Conservation (phyloP, 768 basidiomycete genomes). For the Leucosporidium yakuticum region DNA sequence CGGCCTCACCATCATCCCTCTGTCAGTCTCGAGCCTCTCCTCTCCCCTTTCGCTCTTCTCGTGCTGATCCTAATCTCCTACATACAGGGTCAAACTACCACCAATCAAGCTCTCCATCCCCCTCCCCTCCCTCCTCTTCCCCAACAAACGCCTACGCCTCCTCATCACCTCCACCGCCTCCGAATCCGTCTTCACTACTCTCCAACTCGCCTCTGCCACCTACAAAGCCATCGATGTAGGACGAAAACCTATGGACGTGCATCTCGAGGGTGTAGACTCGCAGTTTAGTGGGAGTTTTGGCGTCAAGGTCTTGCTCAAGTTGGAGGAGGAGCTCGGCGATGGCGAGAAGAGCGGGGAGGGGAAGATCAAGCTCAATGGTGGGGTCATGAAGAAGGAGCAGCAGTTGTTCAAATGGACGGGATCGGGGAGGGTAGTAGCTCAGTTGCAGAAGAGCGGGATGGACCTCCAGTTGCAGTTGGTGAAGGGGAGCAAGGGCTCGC, state of each 20-base stretch:
- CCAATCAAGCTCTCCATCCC: neutral
- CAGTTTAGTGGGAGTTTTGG: neutral
- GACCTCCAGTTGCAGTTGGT: neutral
- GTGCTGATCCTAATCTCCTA: too few species aligned
- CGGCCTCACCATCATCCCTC: slow-evolving; percentile 1
- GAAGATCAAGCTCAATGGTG: too few species aligned
- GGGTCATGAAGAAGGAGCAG: neutral
- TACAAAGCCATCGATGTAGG: neutral
- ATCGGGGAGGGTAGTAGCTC: neutral
- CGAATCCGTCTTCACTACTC: slow-evolving; percentile 1
- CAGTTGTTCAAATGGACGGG: neutral
- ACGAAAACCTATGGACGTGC: neutral
- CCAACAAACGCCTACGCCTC: neutral
- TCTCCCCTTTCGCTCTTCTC: neutral
- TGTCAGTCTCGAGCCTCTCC: neutral
- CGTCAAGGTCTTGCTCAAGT: neutral
- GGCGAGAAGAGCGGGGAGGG: too few species aligned
- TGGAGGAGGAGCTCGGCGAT: neutral
- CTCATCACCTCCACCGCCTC: neutral
- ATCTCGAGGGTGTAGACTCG: neutral
- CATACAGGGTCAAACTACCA: neutral
- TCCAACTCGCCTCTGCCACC: neutral
- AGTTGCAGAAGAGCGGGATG: neutral
- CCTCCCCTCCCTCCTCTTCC: neutral
- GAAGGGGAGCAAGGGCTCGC: neutral